These are phyloP conservation scores for Rosellinia necatrix DNA, from an alignment of 2,329 filamentous ascomycete species.

Conservation along the genomic window DNA sequence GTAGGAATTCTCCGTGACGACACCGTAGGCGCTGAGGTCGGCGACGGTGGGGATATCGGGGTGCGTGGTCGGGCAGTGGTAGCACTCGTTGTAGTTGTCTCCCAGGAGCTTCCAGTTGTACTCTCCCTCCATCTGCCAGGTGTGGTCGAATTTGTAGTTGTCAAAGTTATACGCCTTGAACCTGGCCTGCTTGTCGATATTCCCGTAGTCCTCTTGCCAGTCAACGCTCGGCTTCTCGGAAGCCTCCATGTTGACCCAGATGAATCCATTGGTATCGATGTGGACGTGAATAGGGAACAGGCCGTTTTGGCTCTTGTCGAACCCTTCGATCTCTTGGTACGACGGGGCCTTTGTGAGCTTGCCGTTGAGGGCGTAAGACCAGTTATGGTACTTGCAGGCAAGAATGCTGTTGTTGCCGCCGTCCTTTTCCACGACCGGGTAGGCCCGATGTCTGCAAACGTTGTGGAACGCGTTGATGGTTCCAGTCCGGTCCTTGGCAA, in stretches of 20 bases:
- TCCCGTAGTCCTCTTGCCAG: conserved; percentile 53
- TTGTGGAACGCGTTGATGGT: conserved; percentile 60
- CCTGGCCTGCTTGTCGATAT: conserved; percentile 25
- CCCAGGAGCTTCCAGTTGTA: conserved; percentile 66
- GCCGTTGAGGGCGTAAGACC: conserved; percentile 63
- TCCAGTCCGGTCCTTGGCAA: conserved; percentile 25
- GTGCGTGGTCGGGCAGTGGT: conserved; percentile 64
- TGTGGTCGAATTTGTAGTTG: conserved; percentile 61
- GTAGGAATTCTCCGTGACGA: conserved; percentile 52
- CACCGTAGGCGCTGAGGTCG: conserved; percentile 59
- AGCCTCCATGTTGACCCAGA: conserved; percentile 63
- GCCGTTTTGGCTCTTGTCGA: conserved; percentile 60
- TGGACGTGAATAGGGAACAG: conserved; percentile 60
- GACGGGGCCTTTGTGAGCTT: conserved; percentile 64
- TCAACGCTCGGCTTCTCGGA: conserved; percentile 49
- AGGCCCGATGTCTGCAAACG: conserved; percentile 65
- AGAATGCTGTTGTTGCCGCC: conserved; percentile 58
- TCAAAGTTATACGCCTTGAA: conserved; percentile 43
- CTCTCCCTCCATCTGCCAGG: conserved; percentile 60
- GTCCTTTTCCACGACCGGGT: conserved; percentile 58
- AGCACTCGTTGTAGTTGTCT: conserved; percentile 71
- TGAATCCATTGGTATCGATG: conserved; percentile 57
- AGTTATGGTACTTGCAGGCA: conserved; percentile 65
- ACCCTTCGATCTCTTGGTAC: conserved; percentile 60
- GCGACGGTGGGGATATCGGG: conserved; percentile 62